These are phyloP conservation scores for Suillus lakei DNA, from an alignment of 768 basidiomycete genomes.

Conservation along the genomic window DNA sequence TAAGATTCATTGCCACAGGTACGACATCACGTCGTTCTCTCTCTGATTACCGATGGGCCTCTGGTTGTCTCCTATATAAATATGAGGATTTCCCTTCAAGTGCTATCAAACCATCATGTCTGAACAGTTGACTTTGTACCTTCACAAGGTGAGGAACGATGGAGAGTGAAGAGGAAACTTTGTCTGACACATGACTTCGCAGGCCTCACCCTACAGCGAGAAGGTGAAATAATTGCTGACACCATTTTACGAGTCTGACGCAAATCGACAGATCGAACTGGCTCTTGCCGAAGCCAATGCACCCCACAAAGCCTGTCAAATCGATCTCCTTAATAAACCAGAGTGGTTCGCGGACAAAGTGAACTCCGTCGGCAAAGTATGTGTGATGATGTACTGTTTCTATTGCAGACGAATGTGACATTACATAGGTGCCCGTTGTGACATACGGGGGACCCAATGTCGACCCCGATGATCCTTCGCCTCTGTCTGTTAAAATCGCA, in stretches of 20 bases:
- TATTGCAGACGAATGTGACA: neutral
- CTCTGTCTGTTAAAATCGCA: slow-evolving; percentile 56
- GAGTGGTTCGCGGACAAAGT: slow-evolving; percentile 62
- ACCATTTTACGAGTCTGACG: neutral
- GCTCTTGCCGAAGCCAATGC: slow-evolving; percentile 58
- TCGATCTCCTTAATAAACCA: slow-evolving; percentile 65
- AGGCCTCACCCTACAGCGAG: slow-evolving; percentile 62
- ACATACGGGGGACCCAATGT: slow-evolving; percentile 61
- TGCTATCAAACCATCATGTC: slow-evolving; percentile 12
- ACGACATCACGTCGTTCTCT: too few species aligned
- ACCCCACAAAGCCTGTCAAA: slow-evolving; percentile 52
- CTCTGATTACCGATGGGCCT: neutral
- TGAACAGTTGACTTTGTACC: slow-evolving; percentile 46
- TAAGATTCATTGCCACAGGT: neutral
- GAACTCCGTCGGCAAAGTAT: slow-evolving; percentile 67
- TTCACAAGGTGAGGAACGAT: slow-evolving; percentile 41
- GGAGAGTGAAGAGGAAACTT: slow-evolving; percentile 2
- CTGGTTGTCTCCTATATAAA: neutral
- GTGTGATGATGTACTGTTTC: neutral
- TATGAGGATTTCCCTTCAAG: neutral
- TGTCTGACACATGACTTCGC: neutral
- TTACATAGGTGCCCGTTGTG: slow-evolving; percentile 54
- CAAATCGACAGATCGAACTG: slow-evolving; percentile 48
- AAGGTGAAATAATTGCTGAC: slow-evolving; percentile 39
- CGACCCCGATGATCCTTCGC: slow-evolving; percentile 56